Evolutionary conservation across 1,139 yeast species (phyloP), one percentile per base, ranked within the genome.

Genomic region (Saccharomyces hybrid): DNA sequence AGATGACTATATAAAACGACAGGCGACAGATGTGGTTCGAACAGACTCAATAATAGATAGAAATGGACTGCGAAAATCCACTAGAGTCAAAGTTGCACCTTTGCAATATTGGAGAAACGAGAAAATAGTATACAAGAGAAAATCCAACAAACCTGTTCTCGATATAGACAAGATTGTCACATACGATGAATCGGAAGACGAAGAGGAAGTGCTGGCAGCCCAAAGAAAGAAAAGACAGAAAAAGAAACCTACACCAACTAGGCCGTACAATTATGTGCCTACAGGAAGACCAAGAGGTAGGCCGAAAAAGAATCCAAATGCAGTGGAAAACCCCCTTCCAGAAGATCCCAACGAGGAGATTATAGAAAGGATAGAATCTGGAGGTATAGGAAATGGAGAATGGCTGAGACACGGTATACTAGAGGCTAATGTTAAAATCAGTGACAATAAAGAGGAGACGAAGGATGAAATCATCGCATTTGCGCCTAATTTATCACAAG

Each of bases 51-150:
- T 31, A 57, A 61, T 32, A 56, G 44, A 38, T 16, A 38, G 26
- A 29, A 54, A 53, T 9, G 65, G 65, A 16, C 42, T 61, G 9
- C 61, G 87, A 58, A 71, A 81, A 58, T 86, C 96, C 0, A 76
- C 77, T 48, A 77, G 97, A 64, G 79, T 81, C 0, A 79, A 80
- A 60, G 78, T 87, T 6, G 81, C 86, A 1, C 95, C 96, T 0
- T 73, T 89, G 59, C 93, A 90, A 9, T 87, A 78, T 67, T 89
- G 97, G 97, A 80, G 88, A 68, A 87, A 86, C 65, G 97, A 90
- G 69, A 76, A 83, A 57, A 79, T 86, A 42, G 80, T 87, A 1
- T 88, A 86, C 64, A 78, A 84, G 61, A 74, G 73, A 61, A 81
- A 77, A 51, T 69, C 74, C 26, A 72, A 74, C 12, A 75, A 74